Percentiles rank a stretch among this genome's conserved stretches.
Conservation (phyloP, 2,329 filamentous ascomycete genomes). For the Penicillium digitatum region DNA sequence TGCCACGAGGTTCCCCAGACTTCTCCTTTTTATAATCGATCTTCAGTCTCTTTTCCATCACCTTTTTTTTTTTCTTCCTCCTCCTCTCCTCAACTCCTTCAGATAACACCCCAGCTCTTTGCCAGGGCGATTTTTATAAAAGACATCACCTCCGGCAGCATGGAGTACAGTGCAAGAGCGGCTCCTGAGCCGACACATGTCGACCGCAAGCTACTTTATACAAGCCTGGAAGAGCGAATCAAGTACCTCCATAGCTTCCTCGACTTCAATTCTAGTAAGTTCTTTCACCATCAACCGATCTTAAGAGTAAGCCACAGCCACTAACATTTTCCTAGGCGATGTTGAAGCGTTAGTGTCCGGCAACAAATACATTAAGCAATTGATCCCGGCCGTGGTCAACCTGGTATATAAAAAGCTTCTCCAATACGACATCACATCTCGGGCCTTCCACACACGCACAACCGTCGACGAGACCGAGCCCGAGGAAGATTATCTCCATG, state of each 20-base stretch:
- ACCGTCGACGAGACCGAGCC: constrained; percentile 61
- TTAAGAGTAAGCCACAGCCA: background rate
- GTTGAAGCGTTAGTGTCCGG: constrained; percentile 66
- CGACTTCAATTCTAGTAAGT: constrained; percentile 67
- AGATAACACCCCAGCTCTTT: background rate
- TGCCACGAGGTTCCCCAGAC: constrained; percentile 18
- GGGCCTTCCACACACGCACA: constrained; percentile 62
- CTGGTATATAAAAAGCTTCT: constrained; percentile 80
- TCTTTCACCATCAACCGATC: constrained; percentile 1
- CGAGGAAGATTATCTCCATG: constrained; percentile 59
- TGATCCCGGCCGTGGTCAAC: constrained; percentile 78
- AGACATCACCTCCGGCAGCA: background rate
- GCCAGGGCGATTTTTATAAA: background rate
- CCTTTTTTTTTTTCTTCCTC: background rate
- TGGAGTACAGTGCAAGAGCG: constrained; percentile 18
- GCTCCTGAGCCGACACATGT: constrained; percentile 51
- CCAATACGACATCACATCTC: constrained; percentile 75
- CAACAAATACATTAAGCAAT: constrained; percentile 72
- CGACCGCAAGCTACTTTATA: constrained; percentile 67
- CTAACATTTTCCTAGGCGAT: constrained; percentile 52
- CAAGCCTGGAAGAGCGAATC: constrained; percentile 64
- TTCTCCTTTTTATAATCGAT: constrained; percentile 1
- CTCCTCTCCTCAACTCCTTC: background rate
- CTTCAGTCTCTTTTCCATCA: background rate
- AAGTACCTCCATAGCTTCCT: constrained; percentile 72